Evolutionary conservation across 202 grass and related monocot species (phyloP).

Genomic region (Elaeis oleifera): DNA sequence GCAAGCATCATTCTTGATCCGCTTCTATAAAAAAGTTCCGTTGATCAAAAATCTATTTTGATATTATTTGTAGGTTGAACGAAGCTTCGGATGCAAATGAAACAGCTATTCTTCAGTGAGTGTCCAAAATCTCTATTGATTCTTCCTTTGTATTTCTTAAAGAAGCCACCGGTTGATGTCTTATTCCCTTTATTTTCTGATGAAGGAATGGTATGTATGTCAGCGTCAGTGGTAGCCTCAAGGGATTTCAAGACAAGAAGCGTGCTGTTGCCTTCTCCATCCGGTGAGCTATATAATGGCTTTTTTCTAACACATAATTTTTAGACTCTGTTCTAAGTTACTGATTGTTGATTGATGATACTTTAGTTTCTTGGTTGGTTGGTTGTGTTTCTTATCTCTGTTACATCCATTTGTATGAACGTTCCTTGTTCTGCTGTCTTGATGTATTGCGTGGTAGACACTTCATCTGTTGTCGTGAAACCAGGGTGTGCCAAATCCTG

Average conservation of each 20-base stretch:
- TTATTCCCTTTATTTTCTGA: constrained; percentile 16
- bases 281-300: constrained; percentile 28
- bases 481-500: too few species aligned
- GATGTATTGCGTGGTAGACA: too few species aligned
- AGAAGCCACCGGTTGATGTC: constrained; percentile 4
- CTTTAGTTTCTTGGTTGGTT: too few species aligned
- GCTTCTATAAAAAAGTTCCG: too few species aligned
- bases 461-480: too few species aligned
- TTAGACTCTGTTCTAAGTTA: too few species aligned
- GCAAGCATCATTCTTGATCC: background rate
- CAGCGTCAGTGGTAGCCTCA: constrained; percentile 62
- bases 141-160: constrained; percentile 9
- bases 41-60: background rate
- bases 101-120: constrained; percentile 72
- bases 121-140: constrained; percentile 2
- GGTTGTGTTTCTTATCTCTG: too few species aligned
- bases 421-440: too few species aligned
- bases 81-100: constrained; percentile 75
- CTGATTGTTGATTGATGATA: too few species aligned
- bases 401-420: too few species aligned
- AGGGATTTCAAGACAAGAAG: constrained; percentile 81
- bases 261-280: constrained; percentile 68
- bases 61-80: constrained; percentile 55
- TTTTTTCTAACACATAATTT: background rate
- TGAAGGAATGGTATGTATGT: constrained; percentile 88